Evolutionary conservation across 2,329 filamentous ascomycete genomes (phyloP).

Genomic region (Elsinoe arachidis): DNA sequence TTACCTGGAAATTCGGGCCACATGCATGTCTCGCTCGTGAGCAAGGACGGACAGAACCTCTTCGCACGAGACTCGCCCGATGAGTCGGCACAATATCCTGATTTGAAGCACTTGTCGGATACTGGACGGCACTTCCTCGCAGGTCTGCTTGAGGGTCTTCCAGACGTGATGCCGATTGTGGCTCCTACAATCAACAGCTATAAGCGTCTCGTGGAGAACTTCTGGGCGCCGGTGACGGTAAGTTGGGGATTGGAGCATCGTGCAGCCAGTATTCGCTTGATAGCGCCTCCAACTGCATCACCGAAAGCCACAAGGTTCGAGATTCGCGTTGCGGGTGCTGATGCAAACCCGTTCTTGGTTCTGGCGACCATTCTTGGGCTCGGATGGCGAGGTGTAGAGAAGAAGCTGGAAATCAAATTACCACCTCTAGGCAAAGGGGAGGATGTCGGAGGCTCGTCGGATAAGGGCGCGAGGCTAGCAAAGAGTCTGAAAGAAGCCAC

Average conservation of each 20-base stretch:
- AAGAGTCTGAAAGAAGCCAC: constrained; percentile 82
- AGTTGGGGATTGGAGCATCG: constrained; percentile 96
- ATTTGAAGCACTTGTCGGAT: constrained; percentile 75
- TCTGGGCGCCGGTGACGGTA: constrained; percentile 96
- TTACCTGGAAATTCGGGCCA: constrained; percentile 93
- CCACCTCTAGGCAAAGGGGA: constrained; percentile 79
- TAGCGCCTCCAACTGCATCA: constrained; percentile 77
- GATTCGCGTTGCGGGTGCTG: constrained; percentile 86
- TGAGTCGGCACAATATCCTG: constrained; percentile 59
- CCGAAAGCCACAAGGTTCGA: constrained; percentile 85
- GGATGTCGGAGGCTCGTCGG: constrained; percentile 62
- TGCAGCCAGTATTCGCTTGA: constrained; percentile 80
- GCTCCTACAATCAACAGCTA: constrained; percentile 96
- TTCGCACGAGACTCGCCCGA: constrained; percentile 68
- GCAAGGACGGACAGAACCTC: constrained; percentile 66
- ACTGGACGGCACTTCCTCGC: constrained; percentile 88
- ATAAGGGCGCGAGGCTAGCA: constrained; percentile 69
- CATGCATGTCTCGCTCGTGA: constrained; percentile 85
- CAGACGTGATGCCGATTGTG: constrained; percentile 90
- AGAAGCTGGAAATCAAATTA: constrained; percentile 74
- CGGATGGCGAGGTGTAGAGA: constrained; percentile 85
- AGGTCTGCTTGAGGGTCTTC: constrained; percentile 76
- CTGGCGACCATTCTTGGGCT: constrained; percentile 78
- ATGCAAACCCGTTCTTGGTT: constrained; percentile 81
- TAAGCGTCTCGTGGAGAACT: constrained; percentile 96